These are phyloP conservation scores for Maudiozyma barnettii DNA, from an alignment of 805 yeast genomes.

Conservation along the genomic window DNA sequence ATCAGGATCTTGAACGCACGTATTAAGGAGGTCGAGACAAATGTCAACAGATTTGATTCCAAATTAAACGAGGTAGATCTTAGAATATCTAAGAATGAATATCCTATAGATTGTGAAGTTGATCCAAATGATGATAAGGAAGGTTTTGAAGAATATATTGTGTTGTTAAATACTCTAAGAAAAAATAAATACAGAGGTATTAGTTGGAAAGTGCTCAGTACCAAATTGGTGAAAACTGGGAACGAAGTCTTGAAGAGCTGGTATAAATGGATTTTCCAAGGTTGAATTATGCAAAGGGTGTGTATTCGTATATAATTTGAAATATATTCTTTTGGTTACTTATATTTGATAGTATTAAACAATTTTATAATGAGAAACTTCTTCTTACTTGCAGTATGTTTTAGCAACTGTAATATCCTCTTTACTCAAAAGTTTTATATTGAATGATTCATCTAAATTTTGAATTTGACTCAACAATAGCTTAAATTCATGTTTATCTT, in stretches of 20 bases:
- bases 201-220: slow-evolving; percentile 10
- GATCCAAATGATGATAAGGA: slow-evolving; percentile 7
- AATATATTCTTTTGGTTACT: no score
- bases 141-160: slow-evolving; percentile 12
- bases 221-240: slow-evolving; percentile 7
- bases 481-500: slow-evolving; percentile 8
- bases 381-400: neutral
- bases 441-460: neutral
- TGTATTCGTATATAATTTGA: neutral
- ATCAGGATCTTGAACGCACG: slow-evolving; percentile 48
- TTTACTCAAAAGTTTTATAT: neutral
- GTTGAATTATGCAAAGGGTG: neutral
- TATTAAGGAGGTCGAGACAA: slow-evolving; percentile 58
- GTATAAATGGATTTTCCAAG: slow-evolving; percentile 12
- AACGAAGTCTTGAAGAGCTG: slow-evolving; percentile 10
- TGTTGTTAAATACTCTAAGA: slow-evolving; percentile 8
- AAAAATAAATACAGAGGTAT: slow-evolving; percentile 15
- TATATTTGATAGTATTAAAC: no score
- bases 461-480: slow-evolving; percentile 4
- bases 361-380: neutral
- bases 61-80: slow-evolving; percentile 16
- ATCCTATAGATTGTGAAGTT: neutral
- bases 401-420: neutral
- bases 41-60: slow-evolving; percentile 37
- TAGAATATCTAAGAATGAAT: slow-evolving; percentile 7